Evolutionary conservation across 306 rosid species (phyloP).

Genomic region (Erythrophleum fordii): DNA sequence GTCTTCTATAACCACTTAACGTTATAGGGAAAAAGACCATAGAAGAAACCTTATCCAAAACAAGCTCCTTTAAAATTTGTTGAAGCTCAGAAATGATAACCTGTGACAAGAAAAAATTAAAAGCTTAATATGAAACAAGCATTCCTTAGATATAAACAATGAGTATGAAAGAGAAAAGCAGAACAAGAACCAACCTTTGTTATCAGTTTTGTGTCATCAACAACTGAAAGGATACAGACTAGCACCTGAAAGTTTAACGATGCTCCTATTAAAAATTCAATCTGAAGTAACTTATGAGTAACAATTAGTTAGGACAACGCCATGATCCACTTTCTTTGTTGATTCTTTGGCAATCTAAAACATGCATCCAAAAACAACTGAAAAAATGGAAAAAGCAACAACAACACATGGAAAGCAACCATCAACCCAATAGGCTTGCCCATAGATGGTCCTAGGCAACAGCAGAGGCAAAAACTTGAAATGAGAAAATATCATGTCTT

Average conservation of each 20-base stretch:
- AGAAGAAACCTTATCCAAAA: conserved; percentile 75
- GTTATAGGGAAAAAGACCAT: conserved; percentile 12
- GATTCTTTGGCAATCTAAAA: background rate
- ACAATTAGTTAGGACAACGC: background rate
- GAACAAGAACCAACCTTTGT: conserved; percentile 68
- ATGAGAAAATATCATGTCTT: no score
- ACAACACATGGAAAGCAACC: no score
- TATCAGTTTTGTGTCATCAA: conserved; percentile 89
- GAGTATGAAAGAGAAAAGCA: conserved; percentile 33
- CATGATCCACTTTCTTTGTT: conserved; percentile 21
- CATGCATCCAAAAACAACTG: background rate
- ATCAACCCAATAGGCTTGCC: no score
- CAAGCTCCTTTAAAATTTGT: conserved; percentile 71
- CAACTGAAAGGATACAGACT: conserved; percentile 73
- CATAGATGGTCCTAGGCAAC: no score
- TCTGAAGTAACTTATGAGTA: conserved; percentile 2
- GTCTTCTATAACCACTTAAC: conserved; percentile 23
- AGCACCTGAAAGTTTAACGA: conserved; percentile 69
- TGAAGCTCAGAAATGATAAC: conserved; percentile 72
- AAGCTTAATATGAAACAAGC: conserved; percentile 29
- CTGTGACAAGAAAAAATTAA: conserved; percentile 52
- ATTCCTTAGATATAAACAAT: conserved; percentile 6
- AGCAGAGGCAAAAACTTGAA: no score
- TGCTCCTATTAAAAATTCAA: conserved; percentile 22
- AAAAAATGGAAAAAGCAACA: no score